Percentiles rank a stretch among this genome's conserved stretches.
Evolutionary conservation across 2,329 filamentous ascomycete genomes (phyloP).

Genomic region (Elsinoe batatas): DNA sequence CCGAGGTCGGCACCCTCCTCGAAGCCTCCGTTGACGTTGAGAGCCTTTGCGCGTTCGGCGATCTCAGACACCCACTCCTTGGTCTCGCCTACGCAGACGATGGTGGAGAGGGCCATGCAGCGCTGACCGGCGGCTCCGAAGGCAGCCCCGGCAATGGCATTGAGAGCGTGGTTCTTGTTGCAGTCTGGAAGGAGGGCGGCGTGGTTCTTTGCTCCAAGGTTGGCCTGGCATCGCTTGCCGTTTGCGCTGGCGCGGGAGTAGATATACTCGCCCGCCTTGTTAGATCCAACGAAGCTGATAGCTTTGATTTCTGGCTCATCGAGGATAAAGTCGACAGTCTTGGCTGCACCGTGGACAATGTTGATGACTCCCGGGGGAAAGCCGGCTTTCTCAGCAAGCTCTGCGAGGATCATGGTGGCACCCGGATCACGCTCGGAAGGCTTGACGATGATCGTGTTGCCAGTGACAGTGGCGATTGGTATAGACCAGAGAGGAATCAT

Average conservation of each 20-base stretch:
- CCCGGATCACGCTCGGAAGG: conserved; percentile 79
- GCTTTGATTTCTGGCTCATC: conserved; percentile 80
- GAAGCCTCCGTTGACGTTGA: conserved; percentile 72
- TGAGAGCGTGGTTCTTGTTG: conserved; percentile 84
- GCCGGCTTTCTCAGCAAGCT: conserved; percentile 68
- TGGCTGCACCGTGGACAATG: conserved; percentile 69
- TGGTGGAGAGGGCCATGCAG: conserved; percentile 76
- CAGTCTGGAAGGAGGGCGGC: conserved; percentile 74
- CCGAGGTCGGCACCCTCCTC: conserved; percentile 71
- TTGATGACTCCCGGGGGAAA: conserved; percentile 77
- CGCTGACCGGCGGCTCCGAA: conserved; percentile 78
- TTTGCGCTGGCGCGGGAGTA: conserved; percentile 68
- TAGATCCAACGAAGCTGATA: conserved; percentile 75
- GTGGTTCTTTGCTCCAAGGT: conserved; percentile 82
- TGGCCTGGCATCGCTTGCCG: conserved; percentile 81
- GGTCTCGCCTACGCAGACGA: conserved; percentile 76
- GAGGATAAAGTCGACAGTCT: conserved; percentile 76
- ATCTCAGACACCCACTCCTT: conserved; percentile 74
- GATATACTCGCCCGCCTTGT: conserved; percentile 84
- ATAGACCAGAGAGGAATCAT: conserved; percentile 94
- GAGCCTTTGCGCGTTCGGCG: conserved; percentile 61
- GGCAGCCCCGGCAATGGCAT: conserved; percentile 72
- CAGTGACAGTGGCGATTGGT: conserved; percentile 71
- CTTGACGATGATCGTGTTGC: conserved; percentile 78
- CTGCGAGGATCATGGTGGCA: conserved; percentile 74